Evolutionary conservation across 768 basidiomycete species (phyloP).

Genomic region (Boletus patriciae): DNA sequence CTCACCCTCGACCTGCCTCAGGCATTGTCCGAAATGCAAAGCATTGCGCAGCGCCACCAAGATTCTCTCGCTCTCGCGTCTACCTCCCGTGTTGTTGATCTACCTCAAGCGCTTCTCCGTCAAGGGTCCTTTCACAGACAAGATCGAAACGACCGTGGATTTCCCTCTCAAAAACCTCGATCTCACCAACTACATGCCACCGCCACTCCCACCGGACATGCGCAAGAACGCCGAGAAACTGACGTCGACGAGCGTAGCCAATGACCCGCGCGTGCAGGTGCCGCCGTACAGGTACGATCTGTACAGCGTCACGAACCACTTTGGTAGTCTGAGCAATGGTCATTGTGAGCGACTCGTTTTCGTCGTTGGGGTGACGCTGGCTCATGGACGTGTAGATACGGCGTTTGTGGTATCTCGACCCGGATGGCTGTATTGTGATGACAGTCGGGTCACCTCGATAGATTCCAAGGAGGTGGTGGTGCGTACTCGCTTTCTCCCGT

Average conservation of each 20-base stretch:
- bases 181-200: constrained; percentile 82
- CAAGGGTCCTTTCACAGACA: constrained; percentile 91
- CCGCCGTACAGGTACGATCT: constrained; percentile 93
- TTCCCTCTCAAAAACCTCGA: constrained; percentile 71
- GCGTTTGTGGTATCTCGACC: constrained; percentile 85
- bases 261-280: constrained; percentile 79
- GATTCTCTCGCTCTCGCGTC: constrained; percentile 82
- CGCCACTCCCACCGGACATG: constrained; percentile 66
- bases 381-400: constrained; percentile 60
- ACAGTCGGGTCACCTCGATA: constrained; percentile 77
- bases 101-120: constrained; percentile 92
- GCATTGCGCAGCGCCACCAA: constrained; percentile 82
- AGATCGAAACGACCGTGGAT: constrained; percentile 92
- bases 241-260: constrained; percentile 28
- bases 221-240: constrained; percentile 51
- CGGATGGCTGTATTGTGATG: constrained; percentile 93
- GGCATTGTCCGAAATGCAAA: constrained; percentile 97
- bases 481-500: constrained; percentile 32
- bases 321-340: constrained; percentile 89
- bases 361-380: not conserved
- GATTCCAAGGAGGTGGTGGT: constrained; percentile 85
- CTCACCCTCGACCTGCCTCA: constrained; percentile 30
- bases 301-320: constrained; percentile 95
- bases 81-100: constrained; percentile 90
- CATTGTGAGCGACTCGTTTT: constrained; percentile 69